A percentile compares a stretch with the other conserved stretches of the same genome.
phyloP scores from a whole-genome alignment of 2,329 filamentous ascomycete species.

The Cladosporium colombiae region DNA sequence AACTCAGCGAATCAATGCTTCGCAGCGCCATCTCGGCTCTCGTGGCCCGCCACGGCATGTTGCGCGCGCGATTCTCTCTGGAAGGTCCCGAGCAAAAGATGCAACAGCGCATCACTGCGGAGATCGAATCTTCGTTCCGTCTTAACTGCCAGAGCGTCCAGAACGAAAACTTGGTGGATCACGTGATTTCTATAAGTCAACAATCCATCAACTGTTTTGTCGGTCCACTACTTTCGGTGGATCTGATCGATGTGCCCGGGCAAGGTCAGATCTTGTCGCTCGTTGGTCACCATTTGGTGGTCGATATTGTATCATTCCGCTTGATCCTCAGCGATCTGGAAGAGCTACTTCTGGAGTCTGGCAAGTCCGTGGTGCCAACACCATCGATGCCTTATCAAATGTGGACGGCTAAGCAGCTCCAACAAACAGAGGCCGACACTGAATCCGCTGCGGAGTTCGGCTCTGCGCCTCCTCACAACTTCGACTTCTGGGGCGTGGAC shows the following conservation, averaged over 20 bases:
- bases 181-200: constrained; percentile 20
- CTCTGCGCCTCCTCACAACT: constrained; percentile 31
- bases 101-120: constrained; percentile 36
- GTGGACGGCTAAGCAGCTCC: constrained; percentile 31
- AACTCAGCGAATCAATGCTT: not conserved
- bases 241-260: constrained; percentile 39
- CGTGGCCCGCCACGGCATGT: constrained; percentile 42
- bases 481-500: constrained; percentile 43
- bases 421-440: not conserved
- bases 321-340: constrained; percentile 43
- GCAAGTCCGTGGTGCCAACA: constrained; percentile 35
- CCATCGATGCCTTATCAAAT: constrained; percentile 31
- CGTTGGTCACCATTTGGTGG: constrained; percentile 41
- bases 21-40: constrained; percentile 32
- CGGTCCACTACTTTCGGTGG: constrained; percentile 45
- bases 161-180: constrained; percentile 30
- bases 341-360: constrained; percentile 34
- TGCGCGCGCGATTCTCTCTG: constrained; percentile 40
- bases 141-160: constrained; percentile 8
- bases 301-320: constrained; percentile 44
- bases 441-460: not conserved
- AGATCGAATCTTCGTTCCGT: constrained; percentile 28
- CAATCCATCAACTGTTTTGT: constrained; percentile 34
- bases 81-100: constrained; percentile 33
- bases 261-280: constrained; percentile 39